Percentiles rank a stretch among this genome's conserved stretches.
These are phyloP conservation scores for Trichosporon ovoides DNA, from an alignment of 1,284 basidiomycete genomes.

Conservation along the genomic window DNA sequence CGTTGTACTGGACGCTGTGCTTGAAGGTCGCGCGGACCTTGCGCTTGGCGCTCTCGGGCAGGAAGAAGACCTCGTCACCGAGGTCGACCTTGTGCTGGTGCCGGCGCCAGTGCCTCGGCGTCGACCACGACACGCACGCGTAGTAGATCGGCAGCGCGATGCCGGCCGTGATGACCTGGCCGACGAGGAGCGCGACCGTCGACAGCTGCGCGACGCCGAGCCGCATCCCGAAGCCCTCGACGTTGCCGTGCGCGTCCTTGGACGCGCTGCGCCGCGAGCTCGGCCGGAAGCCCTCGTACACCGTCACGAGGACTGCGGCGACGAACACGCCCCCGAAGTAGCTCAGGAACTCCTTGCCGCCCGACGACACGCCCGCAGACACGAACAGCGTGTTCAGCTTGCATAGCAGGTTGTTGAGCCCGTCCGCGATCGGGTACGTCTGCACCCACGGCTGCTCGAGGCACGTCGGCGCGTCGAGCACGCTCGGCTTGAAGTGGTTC, in stretches of 20 bases:
- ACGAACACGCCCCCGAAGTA: conserved; percentile 10
- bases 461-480: conserved; percentile 7
- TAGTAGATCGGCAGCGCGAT: conserved; percentile 14
- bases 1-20: conserved; percentile 15
- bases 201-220: conserved; percentile 15
- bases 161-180: conserved; percentile 16
- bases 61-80: conserved; percentile 14
- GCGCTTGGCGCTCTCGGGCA: not conserved
- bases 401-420: conserved; percentile 11
- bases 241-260: conserved; percentile 7
- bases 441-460: conserved; percentile 10
- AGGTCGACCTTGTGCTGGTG: conserved; percentile 13
- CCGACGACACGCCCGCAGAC: not conserved
- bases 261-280: conserved; percentile 8
- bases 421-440: not conserved
- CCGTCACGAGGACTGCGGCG: conserved; percentile 8
- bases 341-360: not conserved
- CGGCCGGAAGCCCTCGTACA: conserved; percentile 19
- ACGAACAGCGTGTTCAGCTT: conserved; percentile 13
- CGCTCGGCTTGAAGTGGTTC: not conserved
- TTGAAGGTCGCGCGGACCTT: conserved; percentile 1
- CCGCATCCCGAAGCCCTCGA: conserved; percentile 17
- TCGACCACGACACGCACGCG: conserved; percentile 9
- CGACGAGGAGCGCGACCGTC: not conserved
- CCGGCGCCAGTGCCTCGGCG: conserved; percentile 12